A percentile compares a stretch with the other conserved stretches of the same genome.
Evolutionary conservation across 2,329 filamentous ascomycete genomes (phyloP).

Genomic region (Neonectria hederae): DNA sequence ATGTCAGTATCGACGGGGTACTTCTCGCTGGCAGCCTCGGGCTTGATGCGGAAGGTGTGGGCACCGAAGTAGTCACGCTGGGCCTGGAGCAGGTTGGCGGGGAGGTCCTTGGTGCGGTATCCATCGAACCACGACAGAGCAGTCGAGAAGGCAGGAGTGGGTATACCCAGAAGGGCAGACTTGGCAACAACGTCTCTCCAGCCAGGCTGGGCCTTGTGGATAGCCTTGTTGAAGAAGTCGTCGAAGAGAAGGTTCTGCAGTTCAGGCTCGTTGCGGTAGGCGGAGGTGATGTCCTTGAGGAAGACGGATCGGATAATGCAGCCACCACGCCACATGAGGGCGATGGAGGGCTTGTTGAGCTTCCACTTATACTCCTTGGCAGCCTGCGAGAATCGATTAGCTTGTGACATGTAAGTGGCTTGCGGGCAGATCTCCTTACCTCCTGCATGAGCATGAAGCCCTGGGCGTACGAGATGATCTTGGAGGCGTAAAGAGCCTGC

Average conservation of each 20-base stretch:
- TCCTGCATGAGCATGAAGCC: slow-evolving; percentile 99
- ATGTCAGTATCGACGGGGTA: slow-evolving; percentile 88
- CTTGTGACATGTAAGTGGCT: not conserved
- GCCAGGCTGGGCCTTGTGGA: slow-evolving; percentile 92
- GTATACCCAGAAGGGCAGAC: slow-evolving; percentile 92
- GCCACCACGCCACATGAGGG: slow-evolving; percentile 99
- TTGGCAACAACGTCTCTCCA: slow-evolving; percentile 94
- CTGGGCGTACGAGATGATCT: slow-evolving; percentile 99
- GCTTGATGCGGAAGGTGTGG: slow-evolving; percentile 90
- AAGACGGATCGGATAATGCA: slow-evolving; percentile 99
- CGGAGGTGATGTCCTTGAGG: slow-evolving; percentile 98
- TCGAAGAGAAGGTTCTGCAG: slow-evolving; percentile 99
- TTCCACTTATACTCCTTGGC: slow-evolving; percentile 98
- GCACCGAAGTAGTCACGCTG: slow-evolving; percentile 99
- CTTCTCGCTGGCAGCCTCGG: slow-evolving; percentile 77
- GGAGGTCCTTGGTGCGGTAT: slow-evolving; percentile 95
- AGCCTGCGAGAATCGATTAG: slow-evolving; percentile 63
- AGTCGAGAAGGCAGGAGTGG: slow-evolving; percentile 95
- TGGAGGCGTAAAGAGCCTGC: slow-evolving; percentile 98
- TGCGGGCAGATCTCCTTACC: slow-evolving; percentile 60
- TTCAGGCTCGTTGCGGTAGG: slow-evolving; percentile 92
- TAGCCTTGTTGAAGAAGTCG: slow-evolving; percentile 99
- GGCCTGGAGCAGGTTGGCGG: slow-evolving; percentile 97
- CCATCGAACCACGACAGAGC: slow-evolving; percentile 99
- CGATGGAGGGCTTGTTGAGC: slow-evolving; percentile 99